Conservation (phyloP, 805 yeast genomes). For the Saccharomycopsis babjevae region DNA sequence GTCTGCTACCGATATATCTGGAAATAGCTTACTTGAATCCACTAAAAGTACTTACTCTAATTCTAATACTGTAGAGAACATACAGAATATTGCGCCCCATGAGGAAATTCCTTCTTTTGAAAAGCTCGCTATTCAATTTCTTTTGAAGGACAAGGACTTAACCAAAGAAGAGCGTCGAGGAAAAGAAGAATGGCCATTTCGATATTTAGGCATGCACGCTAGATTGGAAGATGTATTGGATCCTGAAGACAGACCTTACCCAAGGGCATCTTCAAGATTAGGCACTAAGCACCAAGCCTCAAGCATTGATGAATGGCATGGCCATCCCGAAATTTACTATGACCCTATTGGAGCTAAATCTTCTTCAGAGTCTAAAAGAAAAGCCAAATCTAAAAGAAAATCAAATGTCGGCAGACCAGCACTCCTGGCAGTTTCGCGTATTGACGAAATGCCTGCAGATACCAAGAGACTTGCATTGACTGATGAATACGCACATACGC, state of each 20-base stretch:
- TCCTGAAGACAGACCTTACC: conserved; percentile 66
- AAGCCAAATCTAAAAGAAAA: conserved; percentile 11
- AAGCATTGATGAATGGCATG: conserved; percentile 54
- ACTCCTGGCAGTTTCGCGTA: not conserved
- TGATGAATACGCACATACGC: conserved; percentile 30
- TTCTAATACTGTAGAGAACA: not conserved
- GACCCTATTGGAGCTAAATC: conserved; percentile 26
- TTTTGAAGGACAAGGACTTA: conserved; percentile 34
- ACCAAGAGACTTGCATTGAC: conserved; percentile 32
- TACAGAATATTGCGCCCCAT: not conserved
- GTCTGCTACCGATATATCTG: not conserved
- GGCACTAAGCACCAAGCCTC: conserved; percentile 62
- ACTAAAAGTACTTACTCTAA: not conserved
- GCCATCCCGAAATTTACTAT: conserved; percentile 56
- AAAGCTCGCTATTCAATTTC: conserved; percentile 42
- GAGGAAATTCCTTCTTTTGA: conserved; percentile 42
- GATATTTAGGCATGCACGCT: conserved; percentile 71
- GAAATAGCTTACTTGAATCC: not conserved
- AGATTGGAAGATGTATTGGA: conserved; percentile 69
- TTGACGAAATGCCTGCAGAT: not conserved
- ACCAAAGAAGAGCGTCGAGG: conserved; percentile 39
- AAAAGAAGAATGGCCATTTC: conserved; percentile 69
- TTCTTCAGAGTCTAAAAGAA: conserved; percentile 18
- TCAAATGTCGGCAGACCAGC: not conserved
- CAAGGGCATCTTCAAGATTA: conserved; percentile 66